Percentiles rank a stretch among this genome's conserved stretches.
phyloP scores from a whole-genome alignment of 495 filamentous ascomycete species.

The Xylaria scruposa region DNA sequence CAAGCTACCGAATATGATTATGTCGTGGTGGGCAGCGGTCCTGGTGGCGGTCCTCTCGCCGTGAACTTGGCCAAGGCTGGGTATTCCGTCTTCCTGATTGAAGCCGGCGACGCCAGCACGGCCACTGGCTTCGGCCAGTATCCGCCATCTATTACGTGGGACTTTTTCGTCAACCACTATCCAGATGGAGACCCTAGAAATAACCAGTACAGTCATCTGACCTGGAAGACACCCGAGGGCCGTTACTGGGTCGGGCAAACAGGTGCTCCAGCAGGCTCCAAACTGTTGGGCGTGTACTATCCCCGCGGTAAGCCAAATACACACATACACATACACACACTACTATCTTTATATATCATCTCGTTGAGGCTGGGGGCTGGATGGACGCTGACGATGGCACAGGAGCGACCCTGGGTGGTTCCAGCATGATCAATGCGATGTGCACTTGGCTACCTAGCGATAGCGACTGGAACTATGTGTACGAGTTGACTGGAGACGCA shows the following conservation, averaged over 20 bases:
- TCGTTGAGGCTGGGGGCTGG: background rate
- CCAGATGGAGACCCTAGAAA: conserved; percentile 40
- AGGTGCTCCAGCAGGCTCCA: conserved; percentile 41
- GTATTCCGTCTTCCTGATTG: conserved; percentile 61
- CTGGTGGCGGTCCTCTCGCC: conserved; percentile 65
- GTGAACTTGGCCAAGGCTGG: conserved; percentile 63
- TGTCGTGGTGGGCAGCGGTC: conserved; percentile 51
- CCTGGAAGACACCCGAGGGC: conserved; percentile 43
- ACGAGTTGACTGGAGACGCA: conserved; percentile 44
- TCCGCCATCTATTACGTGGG: conserved; percentile 46
- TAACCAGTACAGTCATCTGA: conserved; percentile 45
- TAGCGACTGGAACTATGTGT: conserved; percentile 45
- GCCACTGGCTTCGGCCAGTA: conserved; percentile 38
- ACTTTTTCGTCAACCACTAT: conserved; percentile 48
- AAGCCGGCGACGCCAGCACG: conserved; percentile 61
- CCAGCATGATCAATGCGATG: conserved; percentile 49
- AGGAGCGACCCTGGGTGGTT: conserved; percentile 44
- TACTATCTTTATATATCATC: background rate
- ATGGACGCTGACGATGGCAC: conserved; percentile 2
- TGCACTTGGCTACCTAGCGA: conserved; percentile 42
- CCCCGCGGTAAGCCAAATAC: conserved; percentile 38
- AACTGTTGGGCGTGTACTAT: conserved; percentile 45
- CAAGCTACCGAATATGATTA: conserved; percentile 42
- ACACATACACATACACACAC: background rate
- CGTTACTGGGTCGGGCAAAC: conserved; percentile 44